Evolutionary conservation across 2,329 filamentous ascomycete genomes (phyloP), one percentile per base, ranked within the genome.

Genomic region (Curvularia hawaiiensis): DNA sequence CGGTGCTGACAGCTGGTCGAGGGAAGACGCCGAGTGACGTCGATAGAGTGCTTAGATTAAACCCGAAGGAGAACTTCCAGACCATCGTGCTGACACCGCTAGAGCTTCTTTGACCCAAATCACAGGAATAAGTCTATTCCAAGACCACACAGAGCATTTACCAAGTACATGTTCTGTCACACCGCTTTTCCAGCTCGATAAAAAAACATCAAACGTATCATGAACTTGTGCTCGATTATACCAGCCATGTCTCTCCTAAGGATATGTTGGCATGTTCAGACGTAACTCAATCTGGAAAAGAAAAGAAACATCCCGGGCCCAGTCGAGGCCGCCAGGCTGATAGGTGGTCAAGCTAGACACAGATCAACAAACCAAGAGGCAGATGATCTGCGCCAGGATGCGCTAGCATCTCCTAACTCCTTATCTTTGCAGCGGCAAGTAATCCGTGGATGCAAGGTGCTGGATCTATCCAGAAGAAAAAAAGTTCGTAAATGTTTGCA

Each of bases 11-110:
- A 56, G 22, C 30, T 22, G 47, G 28, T 20, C 24, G 22, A 33
- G 16, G 24, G 20, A 31, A 40, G 48, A 40, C 33, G 26, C 26
- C 12, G 41, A 30, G 26, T 48, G 50, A 56, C 38, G 44, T 48
- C 45, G 33, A 43, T 26, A 20, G 14, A 24, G n/a, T 46, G 50
- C 50, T 52, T 45, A 45, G 14, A 38, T 35, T 38, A 38, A 40
- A 38, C 30, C 10, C 11, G 9, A 33, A 30, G 40, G n/a, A 20
- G 40, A 35, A 10, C 16, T 45, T 52, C 16, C 22, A 44, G 39
- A 26, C 9, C 9, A 16, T 12, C 2, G 33, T 14, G 12, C 39
- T 44, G 38, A 20, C 30, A 9, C 20, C 39, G n/a, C 11, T 18
- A 8, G 16, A 18, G 16, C 35, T 38, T 38, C 35, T 18, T 10